A percentile compares a stretch with the other conserved stretches of the same genome.
Evolutionary conservation across 129 eudicot genomes (phyloP).

Genomic region (Escallonia rubra): DNA sequence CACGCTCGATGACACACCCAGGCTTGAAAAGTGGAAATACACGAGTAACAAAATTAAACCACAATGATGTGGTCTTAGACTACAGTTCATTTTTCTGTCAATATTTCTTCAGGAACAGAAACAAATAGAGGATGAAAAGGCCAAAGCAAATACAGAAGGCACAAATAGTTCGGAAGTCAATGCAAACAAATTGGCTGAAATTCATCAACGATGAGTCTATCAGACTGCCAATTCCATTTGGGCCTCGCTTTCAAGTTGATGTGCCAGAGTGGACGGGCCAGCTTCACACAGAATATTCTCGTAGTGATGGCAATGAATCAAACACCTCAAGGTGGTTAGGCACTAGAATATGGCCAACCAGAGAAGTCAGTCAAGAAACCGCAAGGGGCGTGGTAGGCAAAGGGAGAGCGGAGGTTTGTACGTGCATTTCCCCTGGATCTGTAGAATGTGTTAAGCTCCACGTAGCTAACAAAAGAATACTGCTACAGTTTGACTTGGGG

Average conservation of each 20-base stretch:
- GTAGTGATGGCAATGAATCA: neutral
- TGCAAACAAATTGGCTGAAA: slow-evolving; percentile 23
- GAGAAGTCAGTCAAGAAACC: neutral
- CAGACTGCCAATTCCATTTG: slow-evolving; percentile 47
- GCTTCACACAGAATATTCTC: slow-evolving; percentile 6
- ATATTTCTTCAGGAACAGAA: neutral
- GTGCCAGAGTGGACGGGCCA: slow-evolving; percentile 46
- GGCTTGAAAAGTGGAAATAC: too few species aligned
- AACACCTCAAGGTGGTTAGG: slow-evolving; percentile 42
- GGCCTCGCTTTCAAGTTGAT: slow-evolving; percentile 68
- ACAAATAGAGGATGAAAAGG: slow-evolving; percentile 23
- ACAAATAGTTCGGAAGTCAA: slow-evolving; percentile 14
- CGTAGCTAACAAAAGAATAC: slow-evolving; percentile 16
- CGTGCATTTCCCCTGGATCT: slow-evolving; percentile 33
- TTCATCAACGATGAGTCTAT: slow-evolving; percentile 25
- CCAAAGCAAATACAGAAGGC: slow-evolving; percentile 13
- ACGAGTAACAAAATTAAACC: too few species aligned
- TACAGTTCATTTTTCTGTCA: too few species aligned
- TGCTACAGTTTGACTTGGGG: slow-evolving; percentile 38
- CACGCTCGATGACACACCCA: too few species aligned
- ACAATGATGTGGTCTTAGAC: too few species aligned
- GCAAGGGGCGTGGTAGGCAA: slow-evolving; percentile 29
- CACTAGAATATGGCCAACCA: slow-evolving; percentile 39
- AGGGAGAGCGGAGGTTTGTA: slow-evolving; percentile 45
- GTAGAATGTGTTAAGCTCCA: slow-evolving; percentile 31